Base-by-base conservation (phyloP, 2,329 filamentous ascomycete species). In the Phialemonium atrogriseum region DNA sequence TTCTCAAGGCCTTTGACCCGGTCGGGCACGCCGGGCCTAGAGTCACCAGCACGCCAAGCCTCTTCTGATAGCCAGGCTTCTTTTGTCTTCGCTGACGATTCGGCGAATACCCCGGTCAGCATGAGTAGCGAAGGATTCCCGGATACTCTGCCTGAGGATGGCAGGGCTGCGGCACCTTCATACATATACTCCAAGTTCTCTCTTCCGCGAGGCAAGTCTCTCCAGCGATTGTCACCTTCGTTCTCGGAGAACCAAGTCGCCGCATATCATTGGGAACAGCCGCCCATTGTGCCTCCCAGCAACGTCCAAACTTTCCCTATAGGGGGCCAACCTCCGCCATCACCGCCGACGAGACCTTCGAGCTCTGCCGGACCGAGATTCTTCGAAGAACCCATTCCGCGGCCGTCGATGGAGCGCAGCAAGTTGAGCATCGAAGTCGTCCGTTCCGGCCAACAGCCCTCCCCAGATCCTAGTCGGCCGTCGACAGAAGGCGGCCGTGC, bases 1-100 rank as follows among this genome's bases (percentile, higher is more conserved):
- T 96, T 96, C 55, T 96, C 91, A 1, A 74, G 91, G 25, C 91
- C 91, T 1, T 60, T 94, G 38, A 95, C 89, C 55, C 71, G 80
- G 50, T 73, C 77, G 38, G 77, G 76, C 39, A 77, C 71, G 10
- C 73, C 74, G 11, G 59, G 49, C 26, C 60, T 69, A 43, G 73
- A 80, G n/a, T 54, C 60, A 25, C 75, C 77, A 28, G 65, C 67
- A 8, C 65, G 77, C 21, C 76, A 82, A 49, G 64, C 73, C 7
- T 81, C 78, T 13, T 75, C 69, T 5, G 79, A 84, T 45, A 82
- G 77, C 46, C 77, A 82, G 38, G 69, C 71, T 0, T 79, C 76
- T 4, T 71, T 81, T 34, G 56, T 73, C 18, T 62, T 78, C 30
- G 66, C 69, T 5, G 79, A 82, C 41, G 80, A 85, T 19, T 66